Evolutionary conservation across 2,329 filamentous ascomycete species (phyloP).

Genomic region (Leptographium galeiforme): DNA sequence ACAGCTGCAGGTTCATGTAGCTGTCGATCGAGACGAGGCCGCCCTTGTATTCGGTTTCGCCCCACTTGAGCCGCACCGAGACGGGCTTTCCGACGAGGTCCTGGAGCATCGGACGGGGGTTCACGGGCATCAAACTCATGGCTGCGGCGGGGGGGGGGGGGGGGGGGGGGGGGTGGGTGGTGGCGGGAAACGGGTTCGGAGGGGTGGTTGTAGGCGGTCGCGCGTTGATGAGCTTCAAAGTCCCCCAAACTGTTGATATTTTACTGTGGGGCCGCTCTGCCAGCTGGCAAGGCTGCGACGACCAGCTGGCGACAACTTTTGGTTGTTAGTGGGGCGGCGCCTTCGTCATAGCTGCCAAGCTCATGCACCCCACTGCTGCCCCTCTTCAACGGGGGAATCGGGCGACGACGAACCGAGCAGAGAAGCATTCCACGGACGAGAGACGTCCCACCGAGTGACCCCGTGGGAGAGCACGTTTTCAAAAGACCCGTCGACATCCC

Average conservation of each 20-base stretch:
- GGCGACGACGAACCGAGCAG: too few species aligned
- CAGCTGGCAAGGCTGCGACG: not conserved
- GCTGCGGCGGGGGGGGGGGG: not conserved
- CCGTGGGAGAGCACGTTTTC: too few species aligned
- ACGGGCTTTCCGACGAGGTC: constrained; percentile 84
- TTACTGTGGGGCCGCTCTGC: not conserved
- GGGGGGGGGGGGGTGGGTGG: not conserved
- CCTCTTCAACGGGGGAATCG: too few species aligned
- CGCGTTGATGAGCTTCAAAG: not conserved
- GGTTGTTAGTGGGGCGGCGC: not conserved
- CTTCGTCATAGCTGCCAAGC: not conserved
- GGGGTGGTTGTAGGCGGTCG: not conserved
- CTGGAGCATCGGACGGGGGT: constrained; percentile 94
- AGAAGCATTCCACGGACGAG: too few species aligned
- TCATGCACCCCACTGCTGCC: too few species aligned
- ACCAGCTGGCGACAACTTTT: not conserved
- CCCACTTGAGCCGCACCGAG: constrained; percentile 92
- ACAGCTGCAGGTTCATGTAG: constrained; percentile 98
- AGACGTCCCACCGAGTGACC: too few species aligned
- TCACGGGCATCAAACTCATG: constrained; percentile 66
- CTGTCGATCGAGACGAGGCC: constrained; percentile 78
- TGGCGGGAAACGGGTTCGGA: not conserved
- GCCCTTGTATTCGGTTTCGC: constrained; percentile 94
- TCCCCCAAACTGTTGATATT: not conserved
- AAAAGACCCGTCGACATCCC: too few species aligned